Evolutionary conservation across 2,329 filamentous ascomycete species (phyloP), one percentile per base, ranked within the genome.

Genomic region (Saccharata proteae): DNA sequence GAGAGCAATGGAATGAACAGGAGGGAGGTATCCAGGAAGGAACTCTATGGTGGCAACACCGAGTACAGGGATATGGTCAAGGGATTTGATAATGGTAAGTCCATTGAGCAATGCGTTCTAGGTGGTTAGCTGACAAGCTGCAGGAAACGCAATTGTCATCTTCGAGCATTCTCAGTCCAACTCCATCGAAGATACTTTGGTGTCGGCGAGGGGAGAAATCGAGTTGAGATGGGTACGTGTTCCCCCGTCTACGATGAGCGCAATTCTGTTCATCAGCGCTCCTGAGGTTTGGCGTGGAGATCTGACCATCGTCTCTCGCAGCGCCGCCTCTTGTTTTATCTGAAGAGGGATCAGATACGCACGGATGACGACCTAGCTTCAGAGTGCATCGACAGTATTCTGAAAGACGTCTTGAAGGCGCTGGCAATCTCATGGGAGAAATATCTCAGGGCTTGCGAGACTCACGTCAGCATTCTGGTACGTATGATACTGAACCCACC

Each of bases 201-300:
- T 69, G 13, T 51, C 60, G 3, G 64, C 66, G 3, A 54, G 65
- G 10, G 56, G 63, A 26, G 59, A 67, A 35, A 58, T 64, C 28
- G 67, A 70, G 43, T 54, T 54, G n/a, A 54, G 60, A n/a, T 70
- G 67, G 66, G n/a, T n/a, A n/a, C n/a, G n/a, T n/a, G n/a, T n/a
- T n/a, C n/a, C n/a, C n/a, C n/a, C n/a, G n/a, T n/a, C n/a, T n/a
- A n/a, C n/a, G n/a, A n/a, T n/a, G n/a, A n/a, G n/a, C n/a, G n/a
- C n/a, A n/a, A n/a, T n/a, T n/a, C n/a, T n/a, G n/a, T n/a, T n/a
- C n/a, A n/a, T n/a, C n/a, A n/a, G n/a, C n/a, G n/a, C n/a, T n/a
- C n/a, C n/a, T n/a, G n/a, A n/a, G n/a, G n/a, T n/a, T n/a, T n/a
- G n/a, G n/a, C n/a, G n/a, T n/a, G n/a, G n/a, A n/a, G n/a, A n/a